A percentile compares a stretch with the other conserved stretches of the same genome.
phyloP scores from a whole-genome alignment of 2,329 filamentous ascomycete genomes.

The Epichloe elymi region DNA sequence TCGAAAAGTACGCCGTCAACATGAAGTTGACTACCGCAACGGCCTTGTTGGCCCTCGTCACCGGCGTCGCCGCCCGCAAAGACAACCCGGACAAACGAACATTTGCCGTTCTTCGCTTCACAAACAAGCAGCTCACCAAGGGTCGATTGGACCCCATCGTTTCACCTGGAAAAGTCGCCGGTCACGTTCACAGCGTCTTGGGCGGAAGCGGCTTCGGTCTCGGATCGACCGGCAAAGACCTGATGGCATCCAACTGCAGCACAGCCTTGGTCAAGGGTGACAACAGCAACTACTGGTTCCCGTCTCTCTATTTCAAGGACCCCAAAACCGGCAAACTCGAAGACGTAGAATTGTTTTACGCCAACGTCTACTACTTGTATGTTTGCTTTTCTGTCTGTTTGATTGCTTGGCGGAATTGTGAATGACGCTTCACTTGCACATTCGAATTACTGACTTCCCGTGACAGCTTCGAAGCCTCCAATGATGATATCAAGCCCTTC shows the following conservation, averaged over 20 bases:
- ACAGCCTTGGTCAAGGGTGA: slow-evolving; percentile 57
- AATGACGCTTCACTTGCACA: neutral
- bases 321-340: slow-evolving; percentile 49
- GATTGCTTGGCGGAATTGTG: neutral
- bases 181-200: slow-evolving; percentile 58
- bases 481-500: slow-evolving; percentile 56
- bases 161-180: slow-evolving; percentile 40
- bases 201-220: slow-evolving; percentile 56
- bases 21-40: slow-evolving; percentile 24
- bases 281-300: slow-evolving; percentile 67
- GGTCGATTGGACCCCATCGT: slow-evolving; percentile 58
- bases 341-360: slow-evolving; percentile 55
- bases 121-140: slow-evolving; percentile 48
- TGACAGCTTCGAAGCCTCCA: slow-evolving; percentile 42
- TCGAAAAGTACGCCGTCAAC: slow-evolving; percentile 5
- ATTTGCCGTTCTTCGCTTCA: slow-evolving; percentile 60
- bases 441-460: neutral
- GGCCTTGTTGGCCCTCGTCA: slow-evolving; percentile 25
- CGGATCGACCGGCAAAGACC: slow-evolving; percentile 45
- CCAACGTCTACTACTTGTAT: slow-evolving; percentile 66
- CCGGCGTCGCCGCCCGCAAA: slow-evolving; percentile 27
- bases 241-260: slow-evolving; percentile 52
- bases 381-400: slow-evolving; percentile 7
- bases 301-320: slow-evolving; percentile 54
- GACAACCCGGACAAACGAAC: slow-evolving; percentile 31